Evolutionary conservation across 345 rosid species (phyloP), one percentile per base, ranked within the genome.

Genomic region (Eucalyptus lansdowneana): DNA sequence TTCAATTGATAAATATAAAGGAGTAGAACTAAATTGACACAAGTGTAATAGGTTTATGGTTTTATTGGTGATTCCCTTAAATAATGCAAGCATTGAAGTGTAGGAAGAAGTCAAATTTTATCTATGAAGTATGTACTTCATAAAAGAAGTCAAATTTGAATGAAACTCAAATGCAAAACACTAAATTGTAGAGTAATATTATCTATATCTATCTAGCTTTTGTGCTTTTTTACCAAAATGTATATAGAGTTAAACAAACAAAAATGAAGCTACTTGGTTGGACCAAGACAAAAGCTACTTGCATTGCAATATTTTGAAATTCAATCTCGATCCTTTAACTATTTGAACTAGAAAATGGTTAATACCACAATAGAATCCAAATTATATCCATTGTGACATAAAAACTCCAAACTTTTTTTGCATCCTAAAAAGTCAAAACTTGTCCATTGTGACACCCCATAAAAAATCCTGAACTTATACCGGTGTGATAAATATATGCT

Each of bases 401-500:
- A 56, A 54, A 21, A 56, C 19, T 8, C 62, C 13, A 24, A 56
- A 56, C 27, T 1, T 56, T 56, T 56, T 56, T 54, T 50, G 50
- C 15, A 11, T 47, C 50, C 11, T 21, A 22, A 54, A 56, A 56
- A 56, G 1, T 22, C 27, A 21, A 56, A 22, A 56, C 6, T 8
- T 56, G 3, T 0, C 27, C 27, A 9, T 56, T 53, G 22, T 53
- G 56, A 53, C 22, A 17, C 27, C 60, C 12, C 60, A 56, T 9
- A 56, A 56, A 56, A 56, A 56, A 9, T 56, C 5, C 3, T 8
- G 1, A 56, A 56, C 60, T 56, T 56, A 56, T 56, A 9, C 12
- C 0, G 1, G 1, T 9, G 12, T 56, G 11, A 56, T 9, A 56
- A 21, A 56, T 56, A 56, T 56, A 22, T 1, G 0, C 1, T 22